Conservation (phyloP, 225 moss, liverwort and hornwort species). For the Sphagnum contortum region DNA sequence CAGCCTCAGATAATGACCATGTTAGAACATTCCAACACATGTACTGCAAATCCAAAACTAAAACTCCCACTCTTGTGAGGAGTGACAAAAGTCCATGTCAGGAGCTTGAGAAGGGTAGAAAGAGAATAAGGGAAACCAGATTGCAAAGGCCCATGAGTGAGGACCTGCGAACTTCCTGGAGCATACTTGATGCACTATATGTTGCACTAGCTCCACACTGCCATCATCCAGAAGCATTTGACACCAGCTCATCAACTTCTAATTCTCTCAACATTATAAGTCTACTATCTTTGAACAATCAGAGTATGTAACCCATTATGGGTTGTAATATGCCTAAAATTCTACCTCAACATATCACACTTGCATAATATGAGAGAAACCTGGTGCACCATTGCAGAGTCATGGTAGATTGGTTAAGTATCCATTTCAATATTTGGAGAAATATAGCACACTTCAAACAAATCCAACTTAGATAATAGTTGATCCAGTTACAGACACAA, state of each 20-base stretch:
- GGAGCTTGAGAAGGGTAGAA: too few species aligned
- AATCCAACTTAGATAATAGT: too few species aligned
- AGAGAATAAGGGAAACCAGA: background rate
- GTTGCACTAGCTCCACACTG: conserved; percentile 77
- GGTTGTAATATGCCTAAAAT: background rate
- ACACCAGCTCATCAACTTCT: background rate
- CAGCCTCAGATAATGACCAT: too few species aligned
- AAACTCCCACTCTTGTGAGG: background rate
- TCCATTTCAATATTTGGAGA: too few species aligned
- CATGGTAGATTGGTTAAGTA: too few species aligned
- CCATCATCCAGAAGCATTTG: conserved; percentile 1
- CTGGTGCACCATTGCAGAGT: too few species aligned
- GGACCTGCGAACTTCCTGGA: conserved; percentile 70
- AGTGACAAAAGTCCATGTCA: too few species aligned
- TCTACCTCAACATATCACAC: background rate
- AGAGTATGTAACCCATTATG: background rate
- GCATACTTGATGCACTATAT: conserved; percentile 55
- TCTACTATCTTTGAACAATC: background rate
- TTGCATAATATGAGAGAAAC: background rate
- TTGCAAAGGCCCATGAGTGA: background rate
- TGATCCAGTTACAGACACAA: too few species aligned
- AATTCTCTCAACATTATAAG: background rate
- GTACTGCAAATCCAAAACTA: background rate
- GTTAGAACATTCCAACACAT: too few species aligned
- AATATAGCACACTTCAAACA: too few species aligned